These are phyloP conservation scores for Fusarium sp. DNA, from an alignment of 2,329 filamentous ascomycete species.

Conservation along the genomic window DNA sequence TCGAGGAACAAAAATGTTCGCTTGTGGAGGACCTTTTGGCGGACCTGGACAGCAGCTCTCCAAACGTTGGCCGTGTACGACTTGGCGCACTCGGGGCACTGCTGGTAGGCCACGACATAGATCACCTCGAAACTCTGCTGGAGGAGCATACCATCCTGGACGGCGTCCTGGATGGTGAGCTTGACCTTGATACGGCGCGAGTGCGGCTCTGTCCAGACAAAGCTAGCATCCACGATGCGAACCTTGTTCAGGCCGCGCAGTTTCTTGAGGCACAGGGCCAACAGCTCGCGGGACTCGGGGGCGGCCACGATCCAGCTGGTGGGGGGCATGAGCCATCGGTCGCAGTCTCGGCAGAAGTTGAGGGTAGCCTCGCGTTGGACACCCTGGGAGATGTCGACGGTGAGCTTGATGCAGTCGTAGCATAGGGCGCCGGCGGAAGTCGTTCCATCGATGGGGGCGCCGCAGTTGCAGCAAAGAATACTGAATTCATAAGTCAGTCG, in stretches of 20 bases:
- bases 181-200: slow-evolving; percentile 93
- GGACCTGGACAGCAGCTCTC: slow-evolving; percentile 92
- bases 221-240: slow-evolving; percentile 93
- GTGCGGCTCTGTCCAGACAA: slow-evolving; percentile 99
- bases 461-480: slow-evolving; percentile 98
- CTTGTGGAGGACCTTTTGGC: slow-evolving; percentile 98
- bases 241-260: slow-evolving; percentile 88
- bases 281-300: slow-evolving; percentile 90
- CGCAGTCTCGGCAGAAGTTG: slow-evolving; percentile 94
- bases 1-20: slow-evolving; percentile 79
- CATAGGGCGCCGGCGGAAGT: slow-evolving; percentile 88
- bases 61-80: slow-evolving; percentile 97
- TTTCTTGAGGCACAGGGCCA: slow-evolving; percentile 91
- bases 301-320: slow-evolving; percentile 85
- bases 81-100: slow-evolving; percentile 95
- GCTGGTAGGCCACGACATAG: slow-evolving; percentile 89
- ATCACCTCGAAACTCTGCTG: slow-evolving; percentile 97
- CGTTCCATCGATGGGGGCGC: slow-evolving; percentile 93
- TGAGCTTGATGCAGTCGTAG: slow-evolving; percentile 95
- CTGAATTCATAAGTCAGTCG: slow-evolving; percentile 27
- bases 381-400: slow-evolving; percentile 90
- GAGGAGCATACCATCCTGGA: slow-evolving; percentile 74
- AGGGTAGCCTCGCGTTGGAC: slow-evolving; percentile 91
- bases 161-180: slow-evolving; percentile 85
- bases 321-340: slow-evolving; percentile 91